A percentile compares a stretch with the other conserved stretches of the same genome.
Conservation (phyloP, 2,329 filamentous ascomycete species). For the Neofusicoccum parvum region DNA sequence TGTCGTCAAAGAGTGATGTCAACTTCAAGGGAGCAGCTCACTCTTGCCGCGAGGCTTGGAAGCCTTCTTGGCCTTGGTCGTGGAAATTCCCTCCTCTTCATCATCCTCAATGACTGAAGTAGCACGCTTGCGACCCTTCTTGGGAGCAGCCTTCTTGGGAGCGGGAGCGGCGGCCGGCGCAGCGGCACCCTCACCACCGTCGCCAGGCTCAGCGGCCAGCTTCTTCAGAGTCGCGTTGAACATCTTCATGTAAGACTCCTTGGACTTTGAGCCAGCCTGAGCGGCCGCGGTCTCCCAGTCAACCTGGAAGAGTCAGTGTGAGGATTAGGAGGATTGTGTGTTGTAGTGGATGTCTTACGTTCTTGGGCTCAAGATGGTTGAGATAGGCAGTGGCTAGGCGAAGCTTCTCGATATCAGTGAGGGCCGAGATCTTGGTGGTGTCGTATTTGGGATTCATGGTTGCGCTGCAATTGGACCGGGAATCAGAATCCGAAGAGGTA, state of each 20-base stretch:
- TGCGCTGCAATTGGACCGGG: not conserved
- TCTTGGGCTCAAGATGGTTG: not conserved
- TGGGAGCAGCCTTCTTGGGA: not conserved
- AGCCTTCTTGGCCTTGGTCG: not conserved
- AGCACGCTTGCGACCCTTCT: conserved; percentile 13
- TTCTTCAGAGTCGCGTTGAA: not conserved
- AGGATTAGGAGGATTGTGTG: too few relatives aligned
- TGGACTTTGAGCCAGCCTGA: not conserved
- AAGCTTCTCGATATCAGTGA: conserved; percentile 4
- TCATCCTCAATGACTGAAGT: not conserved
- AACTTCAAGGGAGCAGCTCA: not conserved
- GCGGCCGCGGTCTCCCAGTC: not conserved
- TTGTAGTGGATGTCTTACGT: not conserved
- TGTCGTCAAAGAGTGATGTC: not conserved
- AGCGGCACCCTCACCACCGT: not conserved
- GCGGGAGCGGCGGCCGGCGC: not conserved
- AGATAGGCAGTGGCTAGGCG: conserved; percentile 1
- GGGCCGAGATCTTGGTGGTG: not conserved
- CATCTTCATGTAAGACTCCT: conserved; percentile 14
- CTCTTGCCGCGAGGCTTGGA: conserved; percentile 4
- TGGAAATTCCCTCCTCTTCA: not conserved
- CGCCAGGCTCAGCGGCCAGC: not conserved
- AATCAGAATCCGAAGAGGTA: not conserved
- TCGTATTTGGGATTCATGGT: not conserved
- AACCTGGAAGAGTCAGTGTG: not conserved